These are phyloP conservation scores for Wickerhamiella hasegawae DNA, from an alignment of 805 yeast species.

Conservation along the genomic window DNA sequence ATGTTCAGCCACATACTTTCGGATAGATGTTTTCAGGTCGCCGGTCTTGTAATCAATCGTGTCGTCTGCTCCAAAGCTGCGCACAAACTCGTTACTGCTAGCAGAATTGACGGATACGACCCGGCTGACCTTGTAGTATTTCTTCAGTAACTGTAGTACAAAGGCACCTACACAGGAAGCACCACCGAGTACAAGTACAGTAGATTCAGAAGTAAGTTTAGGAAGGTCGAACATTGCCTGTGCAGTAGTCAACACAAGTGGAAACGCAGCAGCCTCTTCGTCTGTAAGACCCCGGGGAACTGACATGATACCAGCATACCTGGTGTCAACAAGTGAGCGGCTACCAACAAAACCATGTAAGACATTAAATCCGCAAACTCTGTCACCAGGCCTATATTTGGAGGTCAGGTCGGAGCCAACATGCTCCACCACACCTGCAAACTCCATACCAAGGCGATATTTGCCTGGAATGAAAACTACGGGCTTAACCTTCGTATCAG, in stretches of 20 bases:
- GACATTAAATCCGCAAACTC: conserved; percentile 39
- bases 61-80: conserved; percentile 38
- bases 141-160: conserved; percentile 40
- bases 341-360: conserved; percentile 14
- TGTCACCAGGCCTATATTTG: conserved; percentile 38
- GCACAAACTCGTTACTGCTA: conserved; percentile 29
- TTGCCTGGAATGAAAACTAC: conserved; percentile 4
- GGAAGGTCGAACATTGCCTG: conserved; percentile 26
- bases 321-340: conserved; percentile 6
- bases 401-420: conserved; percentile 32
- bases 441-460: conserved; percentile 56
- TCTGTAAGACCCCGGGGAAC: conserved; percentile 33
- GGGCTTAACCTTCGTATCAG: conserved; percentile 38
- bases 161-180: conserved; percentile 52
- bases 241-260: conserved; percentile 53
- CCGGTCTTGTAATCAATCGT: conserved; percentile 20
- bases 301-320: conserved; percentile 29
- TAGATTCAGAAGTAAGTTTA: conserved; percentile 27
- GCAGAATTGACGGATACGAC: conserved; percentile 45
- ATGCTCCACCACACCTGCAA: conserved; percentile 40
- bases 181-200: conserved; percentile 54
- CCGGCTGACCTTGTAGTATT: conserved; percentile 28
- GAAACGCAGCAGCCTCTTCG: conserved; percentile 50
- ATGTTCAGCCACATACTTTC: not conserved
- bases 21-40: not conserved